These are phyloP conservation scores for Cicer bijugum DNA, from an alignment of 306 rosid genomes.

Conservation along the genomic window DNA sequence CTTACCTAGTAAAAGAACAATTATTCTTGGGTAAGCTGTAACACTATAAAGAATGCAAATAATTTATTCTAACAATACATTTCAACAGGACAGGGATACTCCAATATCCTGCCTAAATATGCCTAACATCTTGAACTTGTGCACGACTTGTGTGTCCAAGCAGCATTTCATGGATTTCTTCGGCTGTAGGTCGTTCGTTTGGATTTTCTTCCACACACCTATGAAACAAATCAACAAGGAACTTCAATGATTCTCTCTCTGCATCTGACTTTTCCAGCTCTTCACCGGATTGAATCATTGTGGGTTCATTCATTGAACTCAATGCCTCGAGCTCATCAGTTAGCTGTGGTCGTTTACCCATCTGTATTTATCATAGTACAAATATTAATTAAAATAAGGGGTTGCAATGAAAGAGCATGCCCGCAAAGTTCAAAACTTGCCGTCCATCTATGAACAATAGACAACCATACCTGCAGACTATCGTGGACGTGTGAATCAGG, in stretches of 20 bases:
- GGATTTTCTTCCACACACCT: slow-evolving; percentile 74
- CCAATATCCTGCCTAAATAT: slow-evolving; percentile 45
- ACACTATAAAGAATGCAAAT: slow-evolving; percentile 33
- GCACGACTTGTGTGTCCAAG: slow-evolving; percentile 45
- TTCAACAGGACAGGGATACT: slow-evolving; percentile 34
- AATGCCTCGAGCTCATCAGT: slow-evolving; percentile 66
- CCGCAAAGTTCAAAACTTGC: background rate
- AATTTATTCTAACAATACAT: slow-evolving; percentile 34
- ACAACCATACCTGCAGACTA: slow-evolving; percentile 61
- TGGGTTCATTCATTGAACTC: slow-evolving; percentile 54
- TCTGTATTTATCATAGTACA: slow-evolving; percentile 22
- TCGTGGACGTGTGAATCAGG: slow-evolving; percentile 67
- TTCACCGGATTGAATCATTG: slow-evolving; percentile 64
- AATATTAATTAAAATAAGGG: slow-evolving; percentile 21
- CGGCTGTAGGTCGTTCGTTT: slow-evolving; percentile 71
- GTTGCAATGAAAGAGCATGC: slow-evolving; percentile 12
- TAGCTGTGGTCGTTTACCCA: slow-evolving; percentile 59
- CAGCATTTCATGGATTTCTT: slow-evolving; percentile 66
- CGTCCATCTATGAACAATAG: background rate
- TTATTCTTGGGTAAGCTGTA: slow-evolving; percentile 30
- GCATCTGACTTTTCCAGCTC: slow-evolving; percentile 54
- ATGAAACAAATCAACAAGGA: slow-evolving; percentile 75
- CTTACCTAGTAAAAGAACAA: slow-evolving; percentile 38
- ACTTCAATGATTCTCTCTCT: slow-evolving; percentile 48
- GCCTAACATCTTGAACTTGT: slow-evolving; percentile 48